phyloP scores from a whole-genome alignment of 1,139 yeast species.

The Meyerozyma smithsonii region DNA sequence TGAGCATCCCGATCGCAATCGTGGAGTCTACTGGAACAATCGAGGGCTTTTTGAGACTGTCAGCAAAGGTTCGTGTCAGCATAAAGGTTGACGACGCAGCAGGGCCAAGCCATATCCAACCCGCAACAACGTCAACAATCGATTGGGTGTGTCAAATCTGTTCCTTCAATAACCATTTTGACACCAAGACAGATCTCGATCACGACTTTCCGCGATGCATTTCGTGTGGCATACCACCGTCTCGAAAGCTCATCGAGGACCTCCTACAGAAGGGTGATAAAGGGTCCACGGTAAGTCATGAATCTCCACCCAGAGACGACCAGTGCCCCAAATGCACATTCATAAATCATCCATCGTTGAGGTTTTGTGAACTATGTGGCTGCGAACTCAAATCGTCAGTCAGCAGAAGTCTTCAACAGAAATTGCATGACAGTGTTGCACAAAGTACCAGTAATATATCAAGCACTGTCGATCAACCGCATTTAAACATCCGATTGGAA shows the following conservation, averaged over 20 bases:
- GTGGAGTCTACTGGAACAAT: constrained; percentile 44
- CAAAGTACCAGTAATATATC: constrained; percentile 9
- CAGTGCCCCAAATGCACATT: constrained; percentile 83
- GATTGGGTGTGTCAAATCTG: constrained; percentile 88
- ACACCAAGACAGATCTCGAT: constrained; percentile 27
- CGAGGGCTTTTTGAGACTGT: constrained; percentile 68
- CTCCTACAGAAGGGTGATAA: constrained; percentile 3
- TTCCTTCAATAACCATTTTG: constrained; percentile 56
- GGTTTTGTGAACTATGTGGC: constrained; percentile 86
- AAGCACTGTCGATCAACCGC: constrained; percentile 2
- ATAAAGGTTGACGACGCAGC: constrained; percentile 5
- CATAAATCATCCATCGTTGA: constrained; percentile 73
- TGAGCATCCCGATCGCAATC: constrained; percentile 43
- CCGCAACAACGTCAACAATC: constrained; percentile 8
- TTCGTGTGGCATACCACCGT: constrained; percentile 65
- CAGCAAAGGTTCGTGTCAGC: constrained; percentile 61
- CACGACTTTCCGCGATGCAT: constrained; percentile 52
- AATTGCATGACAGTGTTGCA: constrained; percentile 3
- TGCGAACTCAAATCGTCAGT: constrained; percentile 36
- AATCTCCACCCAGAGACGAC: constrained; percentile 23
- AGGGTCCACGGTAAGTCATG: background rate
- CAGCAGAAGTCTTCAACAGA: constrained; percentile 12
- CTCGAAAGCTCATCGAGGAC: constrained; percentile 6
- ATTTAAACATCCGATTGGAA: constrained; percentile 24
- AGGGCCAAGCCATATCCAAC: background rate